Conservation (phyloP, 495 filamentous ascomycete genomes). For the Glonium stellatum region DNA sequence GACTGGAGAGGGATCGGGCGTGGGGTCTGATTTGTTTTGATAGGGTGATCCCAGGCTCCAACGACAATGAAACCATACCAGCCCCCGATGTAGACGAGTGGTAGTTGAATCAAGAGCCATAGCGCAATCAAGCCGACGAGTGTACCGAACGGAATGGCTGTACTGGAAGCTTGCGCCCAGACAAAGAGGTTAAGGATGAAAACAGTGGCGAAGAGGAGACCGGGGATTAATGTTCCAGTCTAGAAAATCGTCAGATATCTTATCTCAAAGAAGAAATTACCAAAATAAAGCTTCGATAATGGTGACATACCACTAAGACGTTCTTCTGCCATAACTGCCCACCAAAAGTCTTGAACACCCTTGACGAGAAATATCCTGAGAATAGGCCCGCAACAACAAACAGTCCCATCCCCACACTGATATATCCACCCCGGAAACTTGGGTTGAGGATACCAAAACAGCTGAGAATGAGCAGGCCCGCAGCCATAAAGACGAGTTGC, state of each 20-base stretch:
- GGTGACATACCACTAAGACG: constrained; percentile 53
- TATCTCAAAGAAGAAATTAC: background rate
- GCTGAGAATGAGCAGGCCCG: constrained; percentile 70
- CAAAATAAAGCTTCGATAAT: background rate
- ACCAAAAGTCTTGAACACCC: constrained; percentile 82
- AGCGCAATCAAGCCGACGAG: constrained; percentile 68
- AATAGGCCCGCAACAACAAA: constrained; percentile 85
- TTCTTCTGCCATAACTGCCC: constrained; percentile 75
- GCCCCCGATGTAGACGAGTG: constrained; percentile 78
- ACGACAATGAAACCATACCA: constrained; percentile 68
- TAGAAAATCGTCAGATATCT: background rate
- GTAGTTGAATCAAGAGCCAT: constrained; percentile 86
- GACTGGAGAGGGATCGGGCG: constrained; percentile 72
- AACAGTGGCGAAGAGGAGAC: constrained; percentile 68
- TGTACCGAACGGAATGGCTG: constrained; percentile 82
- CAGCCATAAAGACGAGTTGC: constrained; percentile 81
- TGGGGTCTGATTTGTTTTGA: constrained; percentile 67
- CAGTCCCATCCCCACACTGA: constrained; percentile 78
- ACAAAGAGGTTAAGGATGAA: constrained; percentile 90
- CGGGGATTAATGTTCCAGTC: constrained; percentile 79
- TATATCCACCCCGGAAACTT: constrained; percentile 85
- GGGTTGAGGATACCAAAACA: constrained; percentile 82
- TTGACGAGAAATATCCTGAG: constrained; percentile 85
- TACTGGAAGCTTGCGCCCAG: constrained; percentile 88
- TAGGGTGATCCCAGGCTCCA: constrained; percentile 76